A percentile compares a stretch with the other conserved stretches of the same genome.
Conservation (phyloP, 176 grass and related monocot species). For the Pontederia crassipes region DNA sequence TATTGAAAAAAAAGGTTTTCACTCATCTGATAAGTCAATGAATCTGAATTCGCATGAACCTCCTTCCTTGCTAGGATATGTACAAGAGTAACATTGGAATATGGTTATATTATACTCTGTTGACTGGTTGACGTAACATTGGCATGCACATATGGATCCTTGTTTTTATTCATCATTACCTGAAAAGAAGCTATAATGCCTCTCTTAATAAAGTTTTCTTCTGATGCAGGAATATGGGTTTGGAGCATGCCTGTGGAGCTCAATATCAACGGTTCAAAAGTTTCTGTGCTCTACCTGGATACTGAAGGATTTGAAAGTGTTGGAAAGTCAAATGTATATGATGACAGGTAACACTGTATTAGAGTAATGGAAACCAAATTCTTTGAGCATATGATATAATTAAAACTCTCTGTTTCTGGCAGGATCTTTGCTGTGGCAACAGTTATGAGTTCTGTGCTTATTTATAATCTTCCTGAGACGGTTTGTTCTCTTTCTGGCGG, state of each 20-base stretch:
- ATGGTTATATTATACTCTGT: no score
- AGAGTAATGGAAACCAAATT: neutral
- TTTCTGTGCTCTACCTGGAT: slow-evolving; percentile 75
- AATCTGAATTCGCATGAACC: no score
- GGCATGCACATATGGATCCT: no score
- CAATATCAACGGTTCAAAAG: slow-evolving; percentile 54
- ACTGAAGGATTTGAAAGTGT: slow-evolving; percentile 94
- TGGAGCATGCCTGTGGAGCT: slow-evolving; percentile 67
- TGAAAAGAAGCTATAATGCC: neutral
- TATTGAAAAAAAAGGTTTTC: no score
- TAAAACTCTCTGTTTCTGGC: neutral
- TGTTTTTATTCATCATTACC: no score
- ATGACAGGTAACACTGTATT: slow-evolving; percentile 63
- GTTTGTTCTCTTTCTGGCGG: slow-evolving; percentile 31
- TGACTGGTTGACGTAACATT: no score
- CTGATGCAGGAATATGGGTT: slow-evolving; percentile 68
- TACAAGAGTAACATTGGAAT: no score
- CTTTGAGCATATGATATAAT: neutral
- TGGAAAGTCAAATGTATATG: slow-evolving; percentile 97
- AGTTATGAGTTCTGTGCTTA: slow-evolving; percentile 78
- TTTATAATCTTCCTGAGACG: slow-evolving; percentile 95
- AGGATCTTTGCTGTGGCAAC: slow-evolving; percentile 92
- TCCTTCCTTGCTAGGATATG: no score
- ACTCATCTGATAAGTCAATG: no score
- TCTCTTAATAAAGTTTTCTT: neutral